Evolutionary conservation across 192 early-diverging fungal species (phyloP).

Genomic region (Backusella australiensis): DNA sequence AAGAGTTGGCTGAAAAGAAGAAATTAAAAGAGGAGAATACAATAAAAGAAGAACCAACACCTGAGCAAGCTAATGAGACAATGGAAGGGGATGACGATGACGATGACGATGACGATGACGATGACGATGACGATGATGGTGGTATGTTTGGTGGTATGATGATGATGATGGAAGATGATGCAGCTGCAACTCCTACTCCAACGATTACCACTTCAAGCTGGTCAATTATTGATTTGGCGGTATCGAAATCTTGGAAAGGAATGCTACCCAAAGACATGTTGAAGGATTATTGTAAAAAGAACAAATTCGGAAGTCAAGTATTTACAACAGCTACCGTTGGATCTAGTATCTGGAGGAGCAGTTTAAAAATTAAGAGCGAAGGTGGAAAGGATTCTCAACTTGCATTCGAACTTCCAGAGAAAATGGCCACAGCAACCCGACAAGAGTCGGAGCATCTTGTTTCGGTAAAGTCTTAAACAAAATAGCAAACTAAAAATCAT

Average conservation of each 20-base stretch:
- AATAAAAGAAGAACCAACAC: neutral
- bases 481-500: neutral
- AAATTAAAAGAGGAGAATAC: neutral
- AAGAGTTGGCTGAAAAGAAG: conserved; percentile 25
- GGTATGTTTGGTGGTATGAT: conserved; percentile 27
- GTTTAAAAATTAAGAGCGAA: conserved; percentile 11
- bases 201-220: neutral
- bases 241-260: conserved; percentile 19
- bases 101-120: conserved; percentile 30
- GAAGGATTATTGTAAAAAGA: conserved; percentile 16
- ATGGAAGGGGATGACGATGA: conserved; percentile 35
- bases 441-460: conserved; percentile 28
- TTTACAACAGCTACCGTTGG: neutral
- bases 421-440: neutral
- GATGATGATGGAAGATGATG: conserved; percentile 12
- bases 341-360: neutral
- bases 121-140: conserved; percentile 31
- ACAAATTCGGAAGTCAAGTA: neutral
- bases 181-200: neutral
- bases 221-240: conserved; percentile 1
- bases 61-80: conserved; percentile 5
- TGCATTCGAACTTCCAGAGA: neutral
- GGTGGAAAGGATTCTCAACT: neutral
- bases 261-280: conserved; percentile 16
- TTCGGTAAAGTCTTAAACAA: conserved; percentile 4